Percentiles rank a stretch among this genome's conserved stretches.
Conservation (phyloP, 23 red algal species). For the Gracilaria gracilis region DNA sequence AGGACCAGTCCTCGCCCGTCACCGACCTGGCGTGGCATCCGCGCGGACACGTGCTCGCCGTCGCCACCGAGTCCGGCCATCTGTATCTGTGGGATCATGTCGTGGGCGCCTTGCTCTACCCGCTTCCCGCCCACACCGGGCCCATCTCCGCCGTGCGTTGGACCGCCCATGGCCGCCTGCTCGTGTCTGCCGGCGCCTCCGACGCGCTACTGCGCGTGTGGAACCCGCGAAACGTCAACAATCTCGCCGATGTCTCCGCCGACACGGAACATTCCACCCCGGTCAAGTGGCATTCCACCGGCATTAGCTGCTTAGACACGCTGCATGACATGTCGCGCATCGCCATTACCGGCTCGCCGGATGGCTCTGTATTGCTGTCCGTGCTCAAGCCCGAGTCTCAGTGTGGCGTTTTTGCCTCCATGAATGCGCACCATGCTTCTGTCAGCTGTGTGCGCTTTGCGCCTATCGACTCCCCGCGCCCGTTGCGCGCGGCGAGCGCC, state of each 20-base stretch:
- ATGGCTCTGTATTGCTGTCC: slow-evolving; percentile 60
- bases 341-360: slow-evolving; percentile 50
- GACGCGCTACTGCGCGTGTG: slow-evolving; percentile 58
- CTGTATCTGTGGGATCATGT: slow-evolving; percentile 67
- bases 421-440: slow-evolving; percentile 35
- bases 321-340: slow-evolving; percentile 66
- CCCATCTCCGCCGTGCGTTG: slow-evolving; percentile 50
- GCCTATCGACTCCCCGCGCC: slow-evolving; percentile 44
- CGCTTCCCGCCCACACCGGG: slow-evolving; percentile 44
- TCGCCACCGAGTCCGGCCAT: slow-evolving; percentile 46
- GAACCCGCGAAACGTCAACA: slow-evolving; percentile 64
- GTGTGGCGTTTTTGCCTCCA: slow-evolving; percentile 63
- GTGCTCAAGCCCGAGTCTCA: slow-evolving; percentile 64
- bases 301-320: slow-evolving; percentile 43
- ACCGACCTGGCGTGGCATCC: slow-evolving; percentile 62
- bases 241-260: slow-evolving; percentile 44
- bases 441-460: slow-evolving; percentile 49
- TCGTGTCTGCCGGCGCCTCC: slow-evolving; percentile 49
- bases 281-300: slow-evolving; percentile 43
- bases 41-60: slow-evolving; percentile 64
- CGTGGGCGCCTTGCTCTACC: slow-evolving; percentile 60
- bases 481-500: slow-evolving; percentile 41
- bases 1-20: slow-evolving; percentile 28
- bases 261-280: slow-evolving; percentile 33
- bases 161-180: slow-evolving; percentile 63